These are phyloP conservation scores for Lachancea dasiensis DNA, from an alignment of 805 yeast genomes.

Conservation along the genomic window DNA sequence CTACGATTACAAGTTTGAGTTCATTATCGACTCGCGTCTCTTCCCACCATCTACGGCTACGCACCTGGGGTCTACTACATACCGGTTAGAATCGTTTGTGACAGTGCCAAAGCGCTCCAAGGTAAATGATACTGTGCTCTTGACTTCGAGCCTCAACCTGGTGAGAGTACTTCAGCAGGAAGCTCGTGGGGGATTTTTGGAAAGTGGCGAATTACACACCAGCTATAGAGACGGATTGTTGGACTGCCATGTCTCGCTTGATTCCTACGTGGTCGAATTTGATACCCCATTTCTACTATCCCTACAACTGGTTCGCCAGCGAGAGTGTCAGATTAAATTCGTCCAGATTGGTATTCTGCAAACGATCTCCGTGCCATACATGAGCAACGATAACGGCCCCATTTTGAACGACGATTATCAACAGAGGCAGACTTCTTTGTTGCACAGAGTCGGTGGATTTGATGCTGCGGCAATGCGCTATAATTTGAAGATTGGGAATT, in stretches of 20 bases:
- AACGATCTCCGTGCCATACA: constrained; percentile 8
- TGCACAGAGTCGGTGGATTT: not conserved
- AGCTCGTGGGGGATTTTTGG: too few species aligned
- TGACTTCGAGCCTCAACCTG: constrained; percentile 5
- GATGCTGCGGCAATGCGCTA: not conserved
- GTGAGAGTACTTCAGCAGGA: constrained; percentile 8
- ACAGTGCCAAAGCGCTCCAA: constrained; percentile 4
- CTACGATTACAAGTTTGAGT: constrained; percentile 10
- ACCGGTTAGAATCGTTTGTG: constrained; percentile 12
- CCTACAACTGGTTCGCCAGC: constrained; percentile 1
- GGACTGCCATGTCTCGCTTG: constrained; percentile 8
- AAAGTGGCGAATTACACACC: constrained; percentile 2
- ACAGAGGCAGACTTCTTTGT: not conserved
- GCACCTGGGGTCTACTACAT: constrained; percentile 13
- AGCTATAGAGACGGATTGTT: constrained; percentile 5
- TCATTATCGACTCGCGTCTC: constrained; percentile 11
- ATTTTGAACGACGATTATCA: not conserved
- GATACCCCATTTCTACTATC: constrained; percentile 9
- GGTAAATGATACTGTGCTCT: constrained; percentile 8
- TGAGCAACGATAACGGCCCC: constrained; percentile 1
- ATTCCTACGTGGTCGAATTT: constrained; percentile 9
- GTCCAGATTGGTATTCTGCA: constrained; percentile 6
- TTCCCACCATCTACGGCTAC: constrained; percentile 13
- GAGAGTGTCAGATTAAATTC: not conserved
- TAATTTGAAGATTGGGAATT: constrained; percentile 1